Base-by-base conservation (phyloP, 768 basidiomycete species). In the Erythrobasidium yunnanense region DNA sequence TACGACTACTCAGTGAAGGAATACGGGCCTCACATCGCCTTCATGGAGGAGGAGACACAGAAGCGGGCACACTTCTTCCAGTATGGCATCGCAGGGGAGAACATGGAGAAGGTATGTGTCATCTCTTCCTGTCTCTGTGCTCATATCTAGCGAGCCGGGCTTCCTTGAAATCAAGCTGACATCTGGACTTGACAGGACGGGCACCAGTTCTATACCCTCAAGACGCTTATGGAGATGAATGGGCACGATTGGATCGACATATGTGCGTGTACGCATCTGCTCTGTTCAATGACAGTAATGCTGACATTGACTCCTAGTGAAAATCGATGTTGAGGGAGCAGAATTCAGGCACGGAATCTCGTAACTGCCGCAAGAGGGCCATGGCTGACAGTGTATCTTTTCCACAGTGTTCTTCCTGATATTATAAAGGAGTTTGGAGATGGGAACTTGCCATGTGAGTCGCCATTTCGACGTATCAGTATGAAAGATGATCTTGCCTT, bases 281-380 rank as follows among this genome's bases (percentile, higher is more conserved):
- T 15, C 22, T 45, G 22, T 15, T 15, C 22, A 15, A 20, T 20
- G 15, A 45, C 42, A 15, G 22, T 20, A 20, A 20, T 45, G 42
- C 22, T 45, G 15, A 15, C 15, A 15, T 15, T 15, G 15, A 20
- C 15, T 8, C 27, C 20, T 30, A 52, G 50, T 58, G 20, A 58
- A 86, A 74, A 77, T 87, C 57, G 86, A 87, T 73, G 81, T 85
- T 27, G 86, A 87, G 70, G 81, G 83, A 42, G 80, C 80, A 74
- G 86, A 87, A 70, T 87, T 84, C 73, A 80, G 81, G 54, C 81
- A 83, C n/a, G n/a, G n/a, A n/a, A n/a, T n/a, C n/a, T n/a, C n/a
- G n/a, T 34, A 38, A 23, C 22, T 11, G 22, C 22, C 22, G 22
- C 15, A 45, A 15, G 22, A 20, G 15, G 15, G 8, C 50, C 8